phyloP scores from a whole-genome alignment of 257 asterid species.

The Salvia hispanica region DNA sequence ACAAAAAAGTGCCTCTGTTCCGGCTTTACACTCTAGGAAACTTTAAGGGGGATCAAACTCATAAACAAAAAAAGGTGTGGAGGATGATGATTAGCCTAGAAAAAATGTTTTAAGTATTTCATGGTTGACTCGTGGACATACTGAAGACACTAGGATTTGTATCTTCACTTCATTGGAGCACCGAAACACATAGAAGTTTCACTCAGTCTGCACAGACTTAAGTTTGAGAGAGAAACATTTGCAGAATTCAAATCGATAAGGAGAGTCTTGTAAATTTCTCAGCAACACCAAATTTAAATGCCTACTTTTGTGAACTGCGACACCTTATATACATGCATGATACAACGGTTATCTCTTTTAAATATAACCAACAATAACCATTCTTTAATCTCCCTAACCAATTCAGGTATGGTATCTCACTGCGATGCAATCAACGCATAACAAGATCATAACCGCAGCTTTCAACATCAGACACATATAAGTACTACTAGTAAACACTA shows the following conservation, averaged over 20 bases:
- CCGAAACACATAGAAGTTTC: too few relatives aligned
- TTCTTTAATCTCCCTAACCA: constrained; percentile 2
- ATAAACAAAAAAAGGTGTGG: not conserved
- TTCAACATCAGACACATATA: constrained; percentile 8
- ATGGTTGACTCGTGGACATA: not conserved
- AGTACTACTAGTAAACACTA: not conserved
- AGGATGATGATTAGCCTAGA: not conserved
- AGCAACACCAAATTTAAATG: not conserved
- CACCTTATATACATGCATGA: too few relatives aligned
- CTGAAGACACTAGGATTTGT: not conserved
- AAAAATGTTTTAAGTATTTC: not conserved
- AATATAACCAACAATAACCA: constrained; percentile 9
- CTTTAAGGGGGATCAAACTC: not conserved
- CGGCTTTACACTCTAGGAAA: not conserved
- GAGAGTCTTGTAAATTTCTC: not conserved
- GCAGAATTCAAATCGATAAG: not conserved
- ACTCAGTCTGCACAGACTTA: not conserved
- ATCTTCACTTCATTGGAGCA: too few relatives aligned
- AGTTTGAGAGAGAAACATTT: not conserved
- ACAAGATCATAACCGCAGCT: constrained; percentile 2
- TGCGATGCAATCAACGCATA: not conserved
- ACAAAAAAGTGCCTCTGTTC: not conserved
- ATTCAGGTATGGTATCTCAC: constrained; percentile 4
- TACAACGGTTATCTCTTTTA: constrained; percentile 2
- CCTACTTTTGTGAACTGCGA: not conserved